These are phyloP conservation scores for Cladosporium velox DNA, from an alignment of 2,329 filamentous ascomycete genomes.

Conservation along the genomic window DNA sequence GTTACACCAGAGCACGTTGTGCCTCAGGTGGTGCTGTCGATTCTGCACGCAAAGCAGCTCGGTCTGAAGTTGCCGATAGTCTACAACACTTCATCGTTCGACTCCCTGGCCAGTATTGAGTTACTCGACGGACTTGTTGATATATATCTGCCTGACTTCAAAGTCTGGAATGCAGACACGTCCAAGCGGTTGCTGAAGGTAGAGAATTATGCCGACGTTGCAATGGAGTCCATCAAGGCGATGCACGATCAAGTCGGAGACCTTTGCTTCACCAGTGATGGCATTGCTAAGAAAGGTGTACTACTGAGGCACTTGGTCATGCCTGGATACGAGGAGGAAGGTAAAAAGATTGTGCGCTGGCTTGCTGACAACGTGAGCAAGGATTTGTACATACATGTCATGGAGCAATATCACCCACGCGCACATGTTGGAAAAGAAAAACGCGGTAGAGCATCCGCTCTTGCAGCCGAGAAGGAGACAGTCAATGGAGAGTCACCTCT, in stretches of 20 bases:
- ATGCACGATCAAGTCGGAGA: conserved; percentile 85
- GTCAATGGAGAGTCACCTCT: not conserved
- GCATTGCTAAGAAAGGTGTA: conserved; percentile 75
- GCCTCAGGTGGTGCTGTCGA: conserved; percentile 75
- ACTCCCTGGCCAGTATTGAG: conserved; percentile 70
- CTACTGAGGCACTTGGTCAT: conserved; percentile 80
- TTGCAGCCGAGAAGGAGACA: not conserved
- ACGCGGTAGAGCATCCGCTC: conserved; percentile 30
- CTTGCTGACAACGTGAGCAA: conserved; percentile 70
- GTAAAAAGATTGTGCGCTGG: conserved; percentile 72
- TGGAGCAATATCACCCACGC: conserved; percentile 84
- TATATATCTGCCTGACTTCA: conserved; percentile 88
- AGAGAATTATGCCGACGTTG: conserved; percentile 70
- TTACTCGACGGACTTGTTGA: conserved; percentile 79
- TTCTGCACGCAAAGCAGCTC: conserved; percentile 69
- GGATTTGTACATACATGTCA: conserved; percentile 80
- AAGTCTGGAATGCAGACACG: conserved; percentile 70
- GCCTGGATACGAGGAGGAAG: conserved; percentile 76
- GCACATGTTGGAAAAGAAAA: conserved; percentile 76
- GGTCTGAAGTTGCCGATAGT: conserved; percentile 73
- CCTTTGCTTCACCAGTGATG: conserved; percentile 77
- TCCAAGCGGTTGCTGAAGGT: conserved; percentile 75
- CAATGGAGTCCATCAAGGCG: conserved; percentile 73
- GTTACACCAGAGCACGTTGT: conserved; percentile 86
- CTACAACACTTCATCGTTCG: conserved; percentile 83